Evolutionary conservation across 768 basidiomycete genomes (phyloP), one percentile per base, ranked within the genome.

Genomic region (Lanmaoa rubissima): DNA sequence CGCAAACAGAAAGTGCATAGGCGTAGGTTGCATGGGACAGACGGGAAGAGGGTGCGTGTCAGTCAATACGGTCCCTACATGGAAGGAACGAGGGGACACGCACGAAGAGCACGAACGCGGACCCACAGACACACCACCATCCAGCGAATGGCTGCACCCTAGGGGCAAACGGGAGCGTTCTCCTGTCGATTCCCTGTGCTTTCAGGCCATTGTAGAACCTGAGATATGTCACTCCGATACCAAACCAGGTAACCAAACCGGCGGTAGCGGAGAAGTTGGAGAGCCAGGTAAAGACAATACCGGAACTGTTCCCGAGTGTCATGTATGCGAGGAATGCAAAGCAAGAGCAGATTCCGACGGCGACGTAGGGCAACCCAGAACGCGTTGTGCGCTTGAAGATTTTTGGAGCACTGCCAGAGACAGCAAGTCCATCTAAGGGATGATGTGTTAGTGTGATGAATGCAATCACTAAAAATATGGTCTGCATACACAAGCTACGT

Each of bases 341-440:
- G 28, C 60, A 54, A 3, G 69, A 57, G 53, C 66, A 73, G 32
- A 68, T 6, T 0, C 38, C 55, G 14, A 76, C 65, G 0, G 79
- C 64, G 35, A 80, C 71, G 63, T 76, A 77, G 2, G 83, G 84
- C 2, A 84, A 62, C 39, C 84, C 75, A 6, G 62, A 55, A 10
- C 58, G 58, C 12, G 69, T 67, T 1, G 78, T 78, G 49, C 74
- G 71, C 26, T 64, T 48, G 52, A 87, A 84, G 47, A 86, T 64
- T 48, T 69, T 75, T 4, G 85, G 85, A 0, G 84, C 83, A 53
- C 82, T 78, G 1, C 81, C 79, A 19, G 76, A 75, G 48, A 77
- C 58, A 3, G 85, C 78, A 11, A 86, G 76, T 60, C 80, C 80
- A 59, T 85, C 60, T 85, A 73, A 1, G n/a, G n/a, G n/a, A 72